These are phyloP conservation scores for Colletotrichum chrysophilum DNA, from an alignment of 2,329 filamentous ascomycete genomes.

Conservation along the genomic window DNA sequence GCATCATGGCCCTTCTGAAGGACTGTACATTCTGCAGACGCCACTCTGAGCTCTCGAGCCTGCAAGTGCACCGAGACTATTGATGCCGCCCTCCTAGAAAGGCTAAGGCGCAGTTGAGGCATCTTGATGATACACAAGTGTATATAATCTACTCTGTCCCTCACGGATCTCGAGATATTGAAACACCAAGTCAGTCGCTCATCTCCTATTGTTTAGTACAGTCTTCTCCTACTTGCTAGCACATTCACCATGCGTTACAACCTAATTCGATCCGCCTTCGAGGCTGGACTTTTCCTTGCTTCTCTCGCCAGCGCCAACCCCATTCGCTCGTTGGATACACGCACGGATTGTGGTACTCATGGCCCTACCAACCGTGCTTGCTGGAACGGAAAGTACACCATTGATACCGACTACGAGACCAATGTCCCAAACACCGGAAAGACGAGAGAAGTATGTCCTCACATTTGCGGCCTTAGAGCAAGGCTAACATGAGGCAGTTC, in stretches of 20 bases:
- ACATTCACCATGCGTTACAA: background rate
- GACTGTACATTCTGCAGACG: background rate
- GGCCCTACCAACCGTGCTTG: conserved; percentile 32
- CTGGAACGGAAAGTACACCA: conserved; percentile 35
- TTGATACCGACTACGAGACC: conserved; percentile 34
- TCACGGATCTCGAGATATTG: background rate
- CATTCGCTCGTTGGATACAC: background rate
- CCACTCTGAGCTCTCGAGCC: background rate
- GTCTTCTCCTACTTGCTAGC: background rate
- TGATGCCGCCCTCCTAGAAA: background rate
- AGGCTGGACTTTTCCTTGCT: conserved; percentile 3
- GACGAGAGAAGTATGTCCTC: conserved; percentile 25
- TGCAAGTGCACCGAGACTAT: conserved; percentile 16
- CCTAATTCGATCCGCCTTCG: background rate
- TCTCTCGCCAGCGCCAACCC: conserved; percentile 6
- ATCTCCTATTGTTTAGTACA: background rate
- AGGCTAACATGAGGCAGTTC: conserved; percentile 20
- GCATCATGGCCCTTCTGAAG: background rate
- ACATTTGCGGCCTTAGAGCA: no score
- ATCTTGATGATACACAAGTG: background rate
- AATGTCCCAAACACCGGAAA: conserved; percentile 28
- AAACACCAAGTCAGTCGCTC: conserved; percentile 11
- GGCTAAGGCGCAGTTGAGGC: background rate
- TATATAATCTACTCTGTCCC: conserved; percentile 7
- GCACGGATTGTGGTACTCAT: conserved; percentile 30